Conservation (phyloP, 371 early-diverging fungal species). For the Mortierella sp. region DNA sequence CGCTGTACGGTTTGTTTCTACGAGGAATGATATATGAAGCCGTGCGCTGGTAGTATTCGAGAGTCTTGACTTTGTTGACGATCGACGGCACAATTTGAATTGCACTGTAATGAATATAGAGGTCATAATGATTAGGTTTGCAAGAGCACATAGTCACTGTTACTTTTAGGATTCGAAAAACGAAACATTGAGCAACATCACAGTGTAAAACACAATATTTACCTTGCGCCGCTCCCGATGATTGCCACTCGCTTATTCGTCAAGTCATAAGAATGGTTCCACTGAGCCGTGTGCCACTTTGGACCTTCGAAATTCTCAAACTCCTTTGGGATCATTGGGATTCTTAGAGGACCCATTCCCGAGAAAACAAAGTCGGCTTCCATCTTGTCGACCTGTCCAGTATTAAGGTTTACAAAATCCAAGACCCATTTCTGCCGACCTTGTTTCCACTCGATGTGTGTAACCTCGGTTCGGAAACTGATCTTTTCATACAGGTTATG, state of each 20-base stretch:
- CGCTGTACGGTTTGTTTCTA: constrained; percentile 29
- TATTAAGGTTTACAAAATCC: constrained; percentile 25
- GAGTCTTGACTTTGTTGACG: constrained; percentile 51
- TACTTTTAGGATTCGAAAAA: no score
- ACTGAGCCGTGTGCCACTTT: constrained; percentile 60
- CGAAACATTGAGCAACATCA: no score
- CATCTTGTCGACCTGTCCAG: constrained; percentile 5
- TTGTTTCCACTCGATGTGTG: constrained; percentile 59
- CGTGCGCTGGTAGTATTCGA: constrained; percentile 65
- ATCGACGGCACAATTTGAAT: constrained; percentile 64
- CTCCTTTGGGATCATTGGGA: constrained; percentile 61
- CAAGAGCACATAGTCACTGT: no score
- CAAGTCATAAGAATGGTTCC: constrained; percentile 60
- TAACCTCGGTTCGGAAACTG: constrained; percentile 59
- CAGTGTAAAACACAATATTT: constrained; percentile 6
- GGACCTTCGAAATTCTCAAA: constrained; percentile 59
- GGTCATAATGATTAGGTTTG: no score
- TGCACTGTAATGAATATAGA: constrained; percentile 35
- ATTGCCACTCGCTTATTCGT: constrained; percentile 62
- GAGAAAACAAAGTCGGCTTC: constrained; percentile 44
- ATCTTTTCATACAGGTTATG: constrained; percentile 59
- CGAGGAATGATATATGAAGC: constrained; percentile 59
- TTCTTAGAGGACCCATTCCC: constrained; percentile 60
- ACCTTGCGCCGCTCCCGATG: constrained; percentile 66
- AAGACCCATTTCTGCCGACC: constrained; percentile 59